Percentiles rank a stretch among this genome's conserved stretches.
These are phyloP conservation scores for Leccinum solheimii DNA, from an alignment of 1,284 basidiomycete genomes.

Conservation along the genomic window DNA sequence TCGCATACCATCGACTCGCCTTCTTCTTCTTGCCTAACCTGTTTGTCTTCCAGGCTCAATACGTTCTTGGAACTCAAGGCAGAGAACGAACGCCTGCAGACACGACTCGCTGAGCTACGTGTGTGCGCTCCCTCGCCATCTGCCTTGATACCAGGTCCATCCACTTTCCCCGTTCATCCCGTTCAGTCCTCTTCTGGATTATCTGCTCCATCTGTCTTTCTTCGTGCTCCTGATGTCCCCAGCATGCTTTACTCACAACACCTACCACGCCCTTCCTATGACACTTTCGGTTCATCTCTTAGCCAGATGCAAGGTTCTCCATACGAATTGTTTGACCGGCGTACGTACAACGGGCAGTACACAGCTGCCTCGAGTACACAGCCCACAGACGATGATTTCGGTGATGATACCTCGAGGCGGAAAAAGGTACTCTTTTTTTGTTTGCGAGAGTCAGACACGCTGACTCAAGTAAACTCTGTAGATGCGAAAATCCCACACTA, in stretches of 20 bases:
- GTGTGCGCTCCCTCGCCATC: slow-evolving; percentile 27
- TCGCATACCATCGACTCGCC: not conserved
- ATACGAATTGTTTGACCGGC: slow-evolving; percentile 24
- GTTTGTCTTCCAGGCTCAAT: slow-evolving; percentile 56
- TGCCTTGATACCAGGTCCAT: slow-evolving; percentile 14
- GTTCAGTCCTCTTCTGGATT: slow-evolving; percentile 16
- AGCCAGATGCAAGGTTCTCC: slow-evolving; percentile 15
- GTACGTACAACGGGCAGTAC: slow-evolving; percentile 21
- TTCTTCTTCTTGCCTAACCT: slow-evolving; percentile 9
- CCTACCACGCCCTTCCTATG: slow-evolving; percentile 13
- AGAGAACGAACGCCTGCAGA: slow-evolving; percentile 71
- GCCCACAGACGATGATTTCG: slow-evolving; percentile 28
- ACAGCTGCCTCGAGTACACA: slow-evolving; percentile 15
- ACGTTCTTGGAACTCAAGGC: slow-evolving; percentile 76
- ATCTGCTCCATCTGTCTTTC: slow-evolving; percentile 13
- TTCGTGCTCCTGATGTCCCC: slow-evolving; percentile 15
- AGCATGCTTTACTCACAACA: slow-evolving; percentile 16
- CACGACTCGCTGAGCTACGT: slow-evolving; percentile 48
- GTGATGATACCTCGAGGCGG: slow-evolving; percentile 31
- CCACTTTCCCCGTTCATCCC: slow-evolving; percentile 23
- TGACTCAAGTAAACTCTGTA: slow-evolving; percentile 10
- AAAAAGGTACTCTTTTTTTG: slow-evolving; percentile 41
- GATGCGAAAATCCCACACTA: slow-evolving; percentile 50
- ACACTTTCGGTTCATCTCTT: slow-evolving; percentile 15
- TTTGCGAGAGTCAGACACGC: not conserved